phyloP scores from a whole-genome alignment of 1,139 yeast species.

The Zygosaccharomyces pseudobailii region DNA sequence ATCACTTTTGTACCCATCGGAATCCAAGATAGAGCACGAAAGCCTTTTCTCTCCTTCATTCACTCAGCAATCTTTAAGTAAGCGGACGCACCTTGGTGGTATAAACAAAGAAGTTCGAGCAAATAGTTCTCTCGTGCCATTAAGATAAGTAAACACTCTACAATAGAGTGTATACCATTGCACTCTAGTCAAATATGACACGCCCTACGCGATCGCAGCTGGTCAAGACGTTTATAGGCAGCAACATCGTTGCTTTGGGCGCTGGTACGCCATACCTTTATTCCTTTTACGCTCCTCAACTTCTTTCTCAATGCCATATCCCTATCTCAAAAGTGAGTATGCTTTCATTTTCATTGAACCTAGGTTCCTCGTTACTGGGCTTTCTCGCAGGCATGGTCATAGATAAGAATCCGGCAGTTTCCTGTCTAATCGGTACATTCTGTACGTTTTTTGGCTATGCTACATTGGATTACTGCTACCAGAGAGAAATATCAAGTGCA shows the following conservation, averaged over 20 bases:
- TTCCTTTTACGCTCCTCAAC: conserved; percentile 69
- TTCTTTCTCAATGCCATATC: conserved; percentile 51
- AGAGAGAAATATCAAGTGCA: conserved; percentile 31
- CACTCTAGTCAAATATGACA: background rate
- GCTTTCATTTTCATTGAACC: conserved; percentile 54
- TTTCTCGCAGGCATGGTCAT: conserved; percentile 63
- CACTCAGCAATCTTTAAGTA: background rate
- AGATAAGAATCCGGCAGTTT: conserved; percentile 48
- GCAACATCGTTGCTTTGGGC: conserved; percentile 42
- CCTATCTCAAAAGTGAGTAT: conserved; percentile 60
- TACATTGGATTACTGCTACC: conserved; percentile 37
- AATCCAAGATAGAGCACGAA: background rate
- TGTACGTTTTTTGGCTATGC: conserved; percentile 41
- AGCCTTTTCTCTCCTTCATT: background rate
- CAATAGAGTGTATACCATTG: background rate
- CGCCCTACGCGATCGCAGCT: conserved; percentile 10
- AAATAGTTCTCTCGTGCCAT: background rate
- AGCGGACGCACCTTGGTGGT: background rate
- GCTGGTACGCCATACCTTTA: conserved; percentile 72
- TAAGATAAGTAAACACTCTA: background rate
- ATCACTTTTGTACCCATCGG: background rate
- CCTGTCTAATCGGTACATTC: conserved; percentile 52
- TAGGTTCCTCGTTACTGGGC: conserved; percentile 67
- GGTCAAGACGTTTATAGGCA: conserved; percentile 24
- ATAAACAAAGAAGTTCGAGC: background rate